Percentiles rank a stretch among this genome's conserved stretches.
Evolutionary conservation across 768 basidiomycete species (phyloP).

Genomic region (Leccinum broughii): DNA sequence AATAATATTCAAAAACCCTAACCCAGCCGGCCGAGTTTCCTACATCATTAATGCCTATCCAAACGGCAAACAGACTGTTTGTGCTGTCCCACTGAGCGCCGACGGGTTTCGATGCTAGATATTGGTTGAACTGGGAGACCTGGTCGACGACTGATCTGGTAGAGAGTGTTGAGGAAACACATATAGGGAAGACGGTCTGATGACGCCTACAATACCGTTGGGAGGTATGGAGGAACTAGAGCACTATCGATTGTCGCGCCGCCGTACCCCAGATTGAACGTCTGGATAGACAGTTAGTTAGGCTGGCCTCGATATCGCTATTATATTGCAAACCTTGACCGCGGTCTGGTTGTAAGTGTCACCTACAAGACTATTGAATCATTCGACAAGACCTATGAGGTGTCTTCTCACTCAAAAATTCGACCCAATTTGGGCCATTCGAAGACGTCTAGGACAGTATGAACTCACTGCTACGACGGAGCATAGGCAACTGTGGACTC

Average conservation of each 20-base stretch:
- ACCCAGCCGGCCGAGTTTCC: conserved; percentile 22
- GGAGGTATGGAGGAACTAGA: conserved; percentile 53
- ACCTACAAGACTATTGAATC: conserved; percentile 32
- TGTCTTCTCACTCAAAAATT: conserved; percentile 45
- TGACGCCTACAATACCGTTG: conserved; percentile 51
- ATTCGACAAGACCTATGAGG: background rate
- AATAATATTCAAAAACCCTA: background rate
- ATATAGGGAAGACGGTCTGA: background rate
- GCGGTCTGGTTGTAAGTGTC: conserved; percentile 56
- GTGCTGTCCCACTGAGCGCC: conserved; percentile 54
- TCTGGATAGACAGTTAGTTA: conserved; percentile 32
- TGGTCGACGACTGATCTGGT: conserved; percentile 47
- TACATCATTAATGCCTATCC: conserved; percentile 74
- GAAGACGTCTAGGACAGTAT: conserved; percentile 46
- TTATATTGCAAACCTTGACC: conserved; percentile 39
- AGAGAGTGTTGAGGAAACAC: background rate
- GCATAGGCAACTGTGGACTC: conserved; percentile 19
- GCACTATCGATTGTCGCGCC: conserved; percentile 64
- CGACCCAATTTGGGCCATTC: conserved; percentile 67
- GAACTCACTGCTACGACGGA: conserved; percentile 6
- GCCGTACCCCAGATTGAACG: conserved; percentile 67
- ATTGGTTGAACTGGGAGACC: conserved; percentile 55
- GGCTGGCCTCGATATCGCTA: background rate
- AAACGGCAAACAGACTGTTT: conserved; percentile 64
- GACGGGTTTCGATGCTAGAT: conserved; percentile 48